phyloP scores from a whole-genome alignment of 192 early-diverging fungal genomes.

The Funneliformis mosseae region DNA sequence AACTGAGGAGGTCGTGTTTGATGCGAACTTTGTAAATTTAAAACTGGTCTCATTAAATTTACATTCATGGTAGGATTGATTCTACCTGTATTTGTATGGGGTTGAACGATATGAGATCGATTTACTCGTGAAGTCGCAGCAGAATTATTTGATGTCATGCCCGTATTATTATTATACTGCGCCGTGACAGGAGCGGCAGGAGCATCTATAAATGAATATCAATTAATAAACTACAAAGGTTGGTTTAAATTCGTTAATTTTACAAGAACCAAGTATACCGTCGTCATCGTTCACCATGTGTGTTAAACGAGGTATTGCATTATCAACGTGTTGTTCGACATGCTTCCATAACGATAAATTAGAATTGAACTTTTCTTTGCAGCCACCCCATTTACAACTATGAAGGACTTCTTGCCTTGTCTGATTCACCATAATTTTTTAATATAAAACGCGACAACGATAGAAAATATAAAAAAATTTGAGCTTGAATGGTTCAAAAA shows the following conservation, averaged over 20 bases:
- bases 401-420: neutral
- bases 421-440: neutral
- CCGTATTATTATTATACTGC: neutral
- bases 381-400: neutral
- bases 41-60: neutral
- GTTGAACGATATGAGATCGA: neutral
- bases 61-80: neutral
- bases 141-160: neutral
- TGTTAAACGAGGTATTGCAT: neutral
- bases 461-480: neutral
- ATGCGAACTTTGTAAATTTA: neutral
- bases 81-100: neutral
- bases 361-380: neutral
- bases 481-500: no score
- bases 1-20: neutral
- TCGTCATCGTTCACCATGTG: constrained; percentile 8
- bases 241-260: no score
- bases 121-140: neutral
- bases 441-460: neutral
- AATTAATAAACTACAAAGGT: neutral
- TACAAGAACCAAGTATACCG: neutral
- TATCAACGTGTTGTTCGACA: constrained; percentile 5
- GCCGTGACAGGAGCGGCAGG: neutral
- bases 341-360: neutral
- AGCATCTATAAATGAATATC: neutral